A percentile compares a stretch with the other conserved stretches of the same genome.
Evolutionary conservation across 495 filamentous ascomycete species (phyloP).

Genomic region (Lasiosphaeriaceae sp.): DNA sequence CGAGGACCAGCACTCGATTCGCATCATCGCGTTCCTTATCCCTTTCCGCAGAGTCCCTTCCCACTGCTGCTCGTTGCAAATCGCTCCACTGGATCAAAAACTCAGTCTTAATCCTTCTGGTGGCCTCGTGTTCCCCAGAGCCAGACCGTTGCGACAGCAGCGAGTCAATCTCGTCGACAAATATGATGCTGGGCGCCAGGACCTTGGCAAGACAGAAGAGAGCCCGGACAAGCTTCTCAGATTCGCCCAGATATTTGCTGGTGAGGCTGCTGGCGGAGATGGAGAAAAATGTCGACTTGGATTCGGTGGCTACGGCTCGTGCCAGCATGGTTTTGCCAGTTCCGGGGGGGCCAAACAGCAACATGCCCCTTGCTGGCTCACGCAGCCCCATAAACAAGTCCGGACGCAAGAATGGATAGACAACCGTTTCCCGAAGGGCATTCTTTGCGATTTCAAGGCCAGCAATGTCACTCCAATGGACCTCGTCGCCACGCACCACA

Average conservation of each 20-base stretch:
- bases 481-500: constrained; percentile 88
- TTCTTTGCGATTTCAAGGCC: constrained; percentile 88
- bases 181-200: constrained; percentile 94
- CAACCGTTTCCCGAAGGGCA: constrained; percentile 91
- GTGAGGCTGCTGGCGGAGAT: constrained; percentile 92
- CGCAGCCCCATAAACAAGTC: constrained; percentile 94
- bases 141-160: constrained; percentile 80
- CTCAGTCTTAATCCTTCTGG: constrained; percentile 92
- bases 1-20: constrained; percentile 85
- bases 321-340: constrained; percentile 99
- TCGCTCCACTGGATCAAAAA: constrained; percentile 98
- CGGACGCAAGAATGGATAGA: constrained; percentile 94
- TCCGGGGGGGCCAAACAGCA: constrained; percentile 93
- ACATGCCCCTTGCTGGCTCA: constrained; percentile 91
- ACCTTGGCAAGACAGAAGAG: constrained; percentile 87
- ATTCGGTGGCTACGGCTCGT: constrained; percentile 91
- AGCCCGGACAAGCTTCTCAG: constrained; percentile 92
- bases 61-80: constrained; percentile 85
- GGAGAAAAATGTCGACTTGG: constrained; percentile 93
- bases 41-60: constrained; percentile 64
- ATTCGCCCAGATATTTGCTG: constrained; percentile 94
- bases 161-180: constrained; percentile 98
- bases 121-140: constrained; percentile 86
- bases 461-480: constrained; percentile 93
- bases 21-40: constrained; percentile 78